These are phyloP conservation scores for Fusarium phyllophilum DNA, from an alignment of 2,329 filamentous ascomycete genomes.

Conservation along the genomic window DNA sequence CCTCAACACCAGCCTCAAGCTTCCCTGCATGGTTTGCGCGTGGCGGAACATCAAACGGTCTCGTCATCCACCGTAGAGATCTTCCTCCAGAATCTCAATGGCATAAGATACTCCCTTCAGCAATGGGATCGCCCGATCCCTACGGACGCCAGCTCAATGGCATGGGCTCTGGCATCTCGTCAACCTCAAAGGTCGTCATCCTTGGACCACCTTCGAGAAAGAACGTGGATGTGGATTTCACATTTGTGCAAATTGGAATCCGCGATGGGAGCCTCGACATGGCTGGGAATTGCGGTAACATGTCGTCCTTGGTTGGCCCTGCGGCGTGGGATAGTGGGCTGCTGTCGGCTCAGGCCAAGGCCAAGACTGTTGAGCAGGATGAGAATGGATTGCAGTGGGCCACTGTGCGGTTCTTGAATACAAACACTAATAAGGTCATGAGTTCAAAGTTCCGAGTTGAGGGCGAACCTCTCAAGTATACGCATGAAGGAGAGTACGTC, in stretches of 20 bases:
- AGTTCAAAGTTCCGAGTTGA: constrained; percentile 64
- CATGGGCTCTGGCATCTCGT: constrained; percentile 75
- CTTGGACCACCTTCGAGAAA: constrained; percentile 61
- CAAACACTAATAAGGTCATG: constrained; percentile 75
- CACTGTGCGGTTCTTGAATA: constrained; percentile 73
- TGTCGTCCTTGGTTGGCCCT: constrained; percentile 74
- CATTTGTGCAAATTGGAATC: constrained; percentile 76
- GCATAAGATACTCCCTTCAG: constrained; percentile 63
- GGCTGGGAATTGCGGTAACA: constrained; percentile 80
- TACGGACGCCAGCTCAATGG: constrained; percentile 78
- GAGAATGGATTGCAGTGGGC: constrained; percentile 47
- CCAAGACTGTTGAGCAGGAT: constrained; percentile 29
- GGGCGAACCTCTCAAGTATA: constrained; percentile 47
- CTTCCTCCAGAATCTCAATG: constrained; percentile 52
- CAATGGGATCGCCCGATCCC: constrained; percentile 73
- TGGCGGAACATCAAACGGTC: constrained; percentile 75
- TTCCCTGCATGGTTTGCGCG: constrained; percentile 59
- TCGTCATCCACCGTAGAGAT: constrained; percentile 58
- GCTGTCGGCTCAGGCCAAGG: constrained; percentile 21
- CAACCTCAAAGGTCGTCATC: constrained; percentile 76
- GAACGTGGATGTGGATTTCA: constrained; percentile 73
- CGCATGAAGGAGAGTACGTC: constrained; percentile 60
- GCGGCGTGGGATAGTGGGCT: constrained; percentile 48
- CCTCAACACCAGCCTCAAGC: constrained; percentile 39
- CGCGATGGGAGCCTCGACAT: constrained; percentile 69